phyloP scores from a whole-genome alignment of 2,329 filamentous ascomycete species.

The Achaetomium macrosporum region DNA sequence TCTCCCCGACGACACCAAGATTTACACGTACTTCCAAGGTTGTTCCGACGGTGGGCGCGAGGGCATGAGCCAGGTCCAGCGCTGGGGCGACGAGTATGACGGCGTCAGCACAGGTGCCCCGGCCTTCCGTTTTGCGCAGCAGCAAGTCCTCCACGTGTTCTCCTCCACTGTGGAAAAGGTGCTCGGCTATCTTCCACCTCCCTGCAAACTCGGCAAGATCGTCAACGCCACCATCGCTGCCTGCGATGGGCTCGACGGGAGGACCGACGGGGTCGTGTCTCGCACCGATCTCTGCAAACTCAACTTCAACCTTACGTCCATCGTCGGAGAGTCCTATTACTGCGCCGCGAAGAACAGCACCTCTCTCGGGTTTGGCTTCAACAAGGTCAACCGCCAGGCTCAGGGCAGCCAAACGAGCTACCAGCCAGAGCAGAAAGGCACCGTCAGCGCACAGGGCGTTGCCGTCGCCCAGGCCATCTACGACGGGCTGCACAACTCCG shows the following conservation, averaged over 20 bases:
- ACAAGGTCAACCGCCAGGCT: no score
- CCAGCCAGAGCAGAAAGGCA: no score
- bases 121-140: constrained; percentile 40
- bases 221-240: constrained; percentile 16
- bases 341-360: constrained; percentile 8
- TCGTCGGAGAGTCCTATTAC: constrained; percentile 39
- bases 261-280: constrained; percentile 21
- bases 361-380: no score
- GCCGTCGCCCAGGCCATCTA: no score
- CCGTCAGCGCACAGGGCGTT: no score
- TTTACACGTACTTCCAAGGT: constrained; percentile 43
- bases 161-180: constrained; percentile 34
- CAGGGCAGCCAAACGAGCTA: no score
- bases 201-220: constrained; percentile 28
- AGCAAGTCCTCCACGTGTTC: constrained; percentile 40
- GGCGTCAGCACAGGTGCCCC: constrained; percentile 42
- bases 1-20: constrained; percentile 19
- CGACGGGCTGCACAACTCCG: no score
- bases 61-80: constrained; percentile 41
- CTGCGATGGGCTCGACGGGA: constrained; percentile 23
- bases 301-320: constrained; percentile 38
- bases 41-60: constrained; percentile 45
- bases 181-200: constrained; percentile 34
- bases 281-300: constrained; percentile 33
- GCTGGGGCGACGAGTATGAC: constrained; percentile 37